Conservation (phyloP, 2,329 filamentous ascomycete genomes). For the Cordyceps farinosa region DNA sequence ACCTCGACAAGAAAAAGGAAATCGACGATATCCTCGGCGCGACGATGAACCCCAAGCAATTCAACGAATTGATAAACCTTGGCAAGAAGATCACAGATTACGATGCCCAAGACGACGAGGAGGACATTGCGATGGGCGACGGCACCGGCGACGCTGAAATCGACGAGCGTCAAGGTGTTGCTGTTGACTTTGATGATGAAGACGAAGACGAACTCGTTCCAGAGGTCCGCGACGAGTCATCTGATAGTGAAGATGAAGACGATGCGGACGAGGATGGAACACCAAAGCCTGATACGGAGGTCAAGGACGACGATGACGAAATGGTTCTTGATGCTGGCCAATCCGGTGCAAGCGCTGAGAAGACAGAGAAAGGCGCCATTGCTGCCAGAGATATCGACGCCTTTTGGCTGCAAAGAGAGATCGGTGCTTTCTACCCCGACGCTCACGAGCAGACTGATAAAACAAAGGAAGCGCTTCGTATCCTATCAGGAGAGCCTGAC, state of each 20-base stretch:
- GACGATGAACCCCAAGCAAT: slow-evolving; percentile 79
- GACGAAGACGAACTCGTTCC: slow-evolving; percentile 74
- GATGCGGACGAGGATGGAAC: slow-evolving; percentile 57
- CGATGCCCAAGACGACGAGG: slow-evolving; percentile 92
- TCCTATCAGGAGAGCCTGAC: slow-evolving; percentile 72
- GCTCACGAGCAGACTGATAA: slow-evolving; percentile 93
- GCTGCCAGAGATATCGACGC: slow-evolving; percentile 90
- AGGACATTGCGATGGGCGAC: slow-evolving; percentile 71
- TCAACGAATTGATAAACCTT: slow-evolving; percentile 93
- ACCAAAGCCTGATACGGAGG: slow-evolving; percentile 48
- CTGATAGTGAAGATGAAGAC: slow-evolving; percentile 71
- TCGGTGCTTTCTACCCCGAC: slow-evolving; percentile 83
- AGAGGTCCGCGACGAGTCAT: slow-evolving; percentile 84
- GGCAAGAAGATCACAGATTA: slow-evolving; percentile 99
- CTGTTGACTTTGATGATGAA: slow-evolving; percentile 92
- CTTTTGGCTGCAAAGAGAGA: slow-evolving; percentile 93
- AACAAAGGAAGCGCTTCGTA: slow-evolving; percentile 76
- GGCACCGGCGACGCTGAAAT: slow-evolving; percentile 66
- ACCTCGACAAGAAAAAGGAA: slow-evolving; percentile 97
- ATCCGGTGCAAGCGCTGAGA: slow-evolving; percentile 43
- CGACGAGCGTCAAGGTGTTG: slow-evolving; percentile 92
- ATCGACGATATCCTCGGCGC: slow-evolving; percentile 90
- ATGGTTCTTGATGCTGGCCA: slow-evolving; percentile 75
- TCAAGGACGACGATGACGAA: slow-evolving; percentile 67
- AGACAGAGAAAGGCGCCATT: slow-evolving; percentile 60